Evolutionary conservation across 2,329 filamentous ascomycete genomes (phyloP), one percentile per base, ranked within the genome.

Genomic region (Colletotrichum sp.): DNA sequence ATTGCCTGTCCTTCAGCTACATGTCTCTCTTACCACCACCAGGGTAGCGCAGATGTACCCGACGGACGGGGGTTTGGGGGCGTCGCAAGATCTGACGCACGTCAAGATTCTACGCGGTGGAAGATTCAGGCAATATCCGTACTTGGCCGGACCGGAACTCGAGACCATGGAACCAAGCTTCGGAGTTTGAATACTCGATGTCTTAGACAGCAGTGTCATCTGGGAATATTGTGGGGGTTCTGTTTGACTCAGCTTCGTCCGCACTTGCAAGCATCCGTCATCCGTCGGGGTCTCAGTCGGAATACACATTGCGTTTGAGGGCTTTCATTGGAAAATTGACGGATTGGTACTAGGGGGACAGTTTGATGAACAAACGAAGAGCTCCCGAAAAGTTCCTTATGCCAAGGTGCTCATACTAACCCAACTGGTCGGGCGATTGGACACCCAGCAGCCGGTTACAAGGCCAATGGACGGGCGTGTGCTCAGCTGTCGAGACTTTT

Each of bases 211-310:
- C 18, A 28, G 16, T 62, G 22, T 39, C 52, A 73, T 55, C 44
- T 22, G 55, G 32, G 36, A 28, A 32, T 65, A 22, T 52, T 12
- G 22, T 22, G 36, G 28, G 18, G 57, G 32, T 6, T 30, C 32
- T 32, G 9, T 34, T 64, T 36, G 26, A 44, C 22, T 36, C n/a
- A 18, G 28, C 10, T 24, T 18, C 22, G 18, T 64, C 48, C 63
- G 30, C 10, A n/a, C 73, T 48, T 68, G 73, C 73, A 73, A 75
- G 57, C 69, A 68, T 73, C 70, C 64, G 69, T 44, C 63, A 30
- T 26, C 44, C 60, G 36, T 30, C 48, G 57, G 44, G 48, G 32
- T 34, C 52, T 62, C 44, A 32, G 52, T 32, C 39, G 62, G 30
- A 26, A 52, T 28, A 32, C 16, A 62, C 28, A 30, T 63, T 28